Percentiles rank a stretch among this genome's conserved stretches.
Conservation (phyloP, 805 yeast species). For the Schwanniomyces sp. region DNA sequence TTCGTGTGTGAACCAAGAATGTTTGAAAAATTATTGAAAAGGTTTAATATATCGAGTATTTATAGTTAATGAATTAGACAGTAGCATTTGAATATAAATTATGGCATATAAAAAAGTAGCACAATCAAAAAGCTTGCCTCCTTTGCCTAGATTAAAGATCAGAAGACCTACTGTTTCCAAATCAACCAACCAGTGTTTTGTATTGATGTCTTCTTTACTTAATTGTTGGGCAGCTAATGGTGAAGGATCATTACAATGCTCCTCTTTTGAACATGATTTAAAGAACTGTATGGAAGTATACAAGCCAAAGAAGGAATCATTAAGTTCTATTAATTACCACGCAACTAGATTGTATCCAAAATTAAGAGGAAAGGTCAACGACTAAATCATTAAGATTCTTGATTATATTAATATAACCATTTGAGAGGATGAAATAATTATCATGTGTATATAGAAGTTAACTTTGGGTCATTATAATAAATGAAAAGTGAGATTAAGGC, state of each 20-base stretch:
- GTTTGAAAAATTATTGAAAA: conserved; percentile 1
- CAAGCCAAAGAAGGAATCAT: conserved; percentile 39
- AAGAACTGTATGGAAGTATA: conserved; percentile 67
- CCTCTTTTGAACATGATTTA: conserved; percentile 63
- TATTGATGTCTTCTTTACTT: conserved; percentile 78
- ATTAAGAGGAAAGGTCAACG: conserved; percentile 46
- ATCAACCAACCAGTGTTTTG: conserved; percentile 69
- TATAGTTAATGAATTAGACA: neutral
- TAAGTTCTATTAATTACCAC: conserved; percentile 53
- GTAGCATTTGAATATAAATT: conserved; percentile 1
- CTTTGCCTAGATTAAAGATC: conserved; percentile 70
- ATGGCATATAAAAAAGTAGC: conserved; percentile 47
- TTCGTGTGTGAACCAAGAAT: neutral
- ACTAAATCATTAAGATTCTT: conserved; percentile 14
- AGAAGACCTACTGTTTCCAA: conserved; percentile 61
- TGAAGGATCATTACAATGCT: conserved; percentile 72
- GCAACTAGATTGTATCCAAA: conserved; percentile 57
- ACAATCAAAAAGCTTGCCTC: conserved; percentile 52
- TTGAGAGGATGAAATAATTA: neutral
- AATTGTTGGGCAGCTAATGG: conserved; percentile 98
- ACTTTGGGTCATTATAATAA: neutral
- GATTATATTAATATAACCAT: neutral
- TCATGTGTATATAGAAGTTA: conserved; percentile 1
- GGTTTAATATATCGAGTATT: neutral
- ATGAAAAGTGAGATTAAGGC: neutral